phyloP scores from a whole-genome alignment of 1,284 basidiomycete species.

The Anthracocystis panici-leucophaei region DNA sequence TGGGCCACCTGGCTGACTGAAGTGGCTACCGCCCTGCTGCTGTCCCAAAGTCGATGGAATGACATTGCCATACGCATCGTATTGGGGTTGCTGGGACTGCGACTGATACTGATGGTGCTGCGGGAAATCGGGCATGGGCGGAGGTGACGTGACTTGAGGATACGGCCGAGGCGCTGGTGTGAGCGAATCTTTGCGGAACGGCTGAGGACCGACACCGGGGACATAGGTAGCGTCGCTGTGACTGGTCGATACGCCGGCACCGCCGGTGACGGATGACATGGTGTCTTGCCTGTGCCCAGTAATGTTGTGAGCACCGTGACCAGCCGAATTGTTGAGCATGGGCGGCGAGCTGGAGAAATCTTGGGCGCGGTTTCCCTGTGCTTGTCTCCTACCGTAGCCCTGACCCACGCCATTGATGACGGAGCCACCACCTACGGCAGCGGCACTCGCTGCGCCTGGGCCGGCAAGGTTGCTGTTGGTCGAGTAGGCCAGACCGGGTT shows the following conservation, averaged over 20 bases:
- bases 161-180: conserved; percentile 39
- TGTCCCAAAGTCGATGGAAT: conserved; percentile 11
- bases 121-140: conserved; percentile 27
- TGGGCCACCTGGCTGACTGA: conserved; percentile 14
- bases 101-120: conserved; percentile 23
- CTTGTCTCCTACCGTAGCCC: conserved; percentile 51
- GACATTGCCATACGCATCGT: conserved; percentile 39
- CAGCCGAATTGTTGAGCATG: conserved; percentile 52
- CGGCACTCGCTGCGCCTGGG: conserved; percentile 22
- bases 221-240: conserved; percentile 40
- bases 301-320: conserved; percentile 46
- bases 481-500: conserved; percentile 46
- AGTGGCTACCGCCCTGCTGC: conserved; percentile 26
- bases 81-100: conserved; percentile 24
- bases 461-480: conserved; percentile 35
- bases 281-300: conserved; percentile 27
- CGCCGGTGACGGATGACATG: conserved; percentile 13
- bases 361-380: conserved; percentile 28
- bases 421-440: conserved; percentile 29
- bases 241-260: conserved; percentile 18
- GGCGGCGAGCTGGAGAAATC: conserved; percentile 34
- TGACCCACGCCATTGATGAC: conserved; percentile 55
- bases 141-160: conserved; percentile 33
- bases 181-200: conserved; percentile 48
- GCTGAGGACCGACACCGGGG: conserved; percentile 58